Evolutionary conservation across 2,329 filamentous ascomycete genomes (phyloP), one percentile per base, ranked within the genome.

Genomic region (Didymella pinodella): DNA sequence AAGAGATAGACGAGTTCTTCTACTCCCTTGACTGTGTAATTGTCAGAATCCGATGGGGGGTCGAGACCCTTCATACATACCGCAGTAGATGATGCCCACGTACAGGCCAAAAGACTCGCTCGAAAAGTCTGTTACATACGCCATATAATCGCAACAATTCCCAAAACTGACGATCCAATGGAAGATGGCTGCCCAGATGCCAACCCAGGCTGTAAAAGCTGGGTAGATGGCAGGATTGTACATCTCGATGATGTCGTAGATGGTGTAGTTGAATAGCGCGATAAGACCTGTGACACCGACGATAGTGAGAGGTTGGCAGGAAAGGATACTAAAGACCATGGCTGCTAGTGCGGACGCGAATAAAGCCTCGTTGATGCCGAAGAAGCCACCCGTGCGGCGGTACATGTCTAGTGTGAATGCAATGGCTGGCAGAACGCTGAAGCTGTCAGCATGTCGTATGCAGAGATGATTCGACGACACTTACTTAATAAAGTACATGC

Each of bases 351-450:
- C 84, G 0, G 83, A 85, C 1, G 83, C 78, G 64, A 86, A 83
- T 2, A 86, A 76, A 0, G 80, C 82, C 67, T 86, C 83, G 58
- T 86, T 86, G 67, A 86, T 79, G 34, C 85, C 85, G 61, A 81
- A 86, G 73, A 84, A 85, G 18, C 79, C 77, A 25, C 80, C 81
- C 0, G 85, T 86, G 16, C 82, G 78, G 7, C 84, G 79, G 54
- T 82, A 80, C 83, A 87, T 87, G 67, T 87, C 85, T 18, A 87
- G 75, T 2, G 82, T 82, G 63, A 85, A 87, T 2, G 85, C 85
- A 3, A 87, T 76, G 0, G 85, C 85, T 4, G 85, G 85, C 4
- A 87, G 78, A 1, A 87, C 76, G 59, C 82, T 80, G 29, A 8
- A 1, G 14, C 14, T 7, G 34, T 67, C 51, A 66, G 58, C 32